phyloP scores from a whole-genome alignment of 2,329 filamentous ascomycete genomes.

The Trichoderma koningiopsis region DNA sequence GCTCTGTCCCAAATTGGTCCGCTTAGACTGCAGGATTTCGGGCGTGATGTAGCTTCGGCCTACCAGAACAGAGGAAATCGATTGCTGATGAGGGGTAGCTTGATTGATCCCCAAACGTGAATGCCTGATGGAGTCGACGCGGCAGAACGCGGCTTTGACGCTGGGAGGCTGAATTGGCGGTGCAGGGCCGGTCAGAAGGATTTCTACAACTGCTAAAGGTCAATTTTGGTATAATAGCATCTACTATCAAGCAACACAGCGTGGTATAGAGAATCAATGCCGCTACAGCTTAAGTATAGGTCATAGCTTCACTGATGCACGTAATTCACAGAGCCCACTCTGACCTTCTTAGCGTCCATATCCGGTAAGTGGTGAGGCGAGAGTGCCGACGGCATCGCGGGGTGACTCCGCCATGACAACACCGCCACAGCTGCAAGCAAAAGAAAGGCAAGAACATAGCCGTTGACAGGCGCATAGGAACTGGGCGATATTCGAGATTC shows the following conservation, averaged over 20 bases:
- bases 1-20: conserved; percentile 10
- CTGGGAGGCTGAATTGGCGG: not conserved
- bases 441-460: not conserved
- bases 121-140: not conserved
- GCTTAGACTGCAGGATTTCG: conserved; percentile 12
- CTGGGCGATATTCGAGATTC: not conserved
- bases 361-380: conserved; percentile 22
- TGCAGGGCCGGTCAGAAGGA: too few relatives aligned
- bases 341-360: not conserved
- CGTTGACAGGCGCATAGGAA: not conserved
- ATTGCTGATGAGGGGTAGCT: conserved; percentile 25
- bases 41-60: conserved; percentile 18
- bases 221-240: not conserved
- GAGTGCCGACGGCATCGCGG: conserved; percentile 9
- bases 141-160: conserved; percentile 4
- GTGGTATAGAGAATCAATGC: too few relatives aligned
- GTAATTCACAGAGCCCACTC: not conserved
- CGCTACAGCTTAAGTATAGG: not conserved
- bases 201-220: not conserved
- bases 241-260: not conserved
- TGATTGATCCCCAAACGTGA: conserved; percentile 6
- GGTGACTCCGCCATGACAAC: conserved; percentile 10
- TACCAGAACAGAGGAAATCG: conserved; percentile 22
- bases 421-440: not conserved
- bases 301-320: not conserved